Base-by-base conservation (phyloP, 2,329 filamentous ascomycete genomes). In the Colletotrichum brevisporum region DNA sequence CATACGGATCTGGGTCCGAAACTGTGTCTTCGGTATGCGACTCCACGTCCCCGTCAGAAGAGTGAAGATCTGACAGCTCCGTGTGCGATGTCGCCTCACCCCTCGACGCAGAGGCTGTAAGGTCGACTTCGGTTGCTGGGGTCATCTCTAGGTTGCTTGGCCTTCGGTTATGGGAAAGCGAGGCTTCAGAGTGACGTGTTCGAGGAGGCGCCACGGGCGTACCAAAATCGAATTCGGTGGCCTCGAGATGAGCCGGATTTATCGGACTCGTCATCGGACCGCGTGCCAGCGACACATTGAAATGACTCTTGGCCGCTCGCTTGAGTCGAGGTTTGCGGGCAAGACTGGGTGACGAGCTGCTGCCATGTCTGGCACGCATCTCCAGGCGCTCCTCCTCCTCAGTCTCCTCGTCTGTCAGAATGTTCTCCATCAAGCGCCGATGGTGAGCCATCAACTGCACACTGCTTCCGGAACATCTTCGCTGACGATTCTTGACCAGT, bases 391-490 rank as follows among this genome's bases (percentile, higher is more conserved):
- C 83, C 47, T 85, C 83, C 45, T 82, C 79, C 16, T 82, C 82
- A 0, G 82, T 83, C 15, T 84, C 82, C 1, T 83, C 81, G 52
- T 84, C 82, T 5, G 83, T 84, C 5, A 84, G 71, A 3, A 76
- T 79, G 16, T 78, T 77, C 13, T 84, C 82, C 4, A 80, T 70
- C 12, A 80, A 63, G 31, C 78, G 80, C 18, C 76, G 76, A 24
- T 80, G 80, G 18, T 78, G 75, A 0, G 78, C 78, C 8, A 81
- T 67, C 10, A 83, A 75, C 45, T 82, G 80, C 1, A 88, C 73
- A 69, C 83, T 88, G 50, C 85, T 83, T 5, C 82, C 86, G 0
- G 86, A 89, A 1, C 83, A 85, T 24, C 86, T 80, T 4, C 87
- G 83, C 62, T 83, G 78, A 8, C 81, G 78, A 52, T 79, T 77